Percentiles rank a stretch among this genome's conserved stretches.
Evolutionary conservation across 2,329 filamentous ascomycete genomes (phyloP).

Genomic region (Claviceps pazoutovae): DNA sequence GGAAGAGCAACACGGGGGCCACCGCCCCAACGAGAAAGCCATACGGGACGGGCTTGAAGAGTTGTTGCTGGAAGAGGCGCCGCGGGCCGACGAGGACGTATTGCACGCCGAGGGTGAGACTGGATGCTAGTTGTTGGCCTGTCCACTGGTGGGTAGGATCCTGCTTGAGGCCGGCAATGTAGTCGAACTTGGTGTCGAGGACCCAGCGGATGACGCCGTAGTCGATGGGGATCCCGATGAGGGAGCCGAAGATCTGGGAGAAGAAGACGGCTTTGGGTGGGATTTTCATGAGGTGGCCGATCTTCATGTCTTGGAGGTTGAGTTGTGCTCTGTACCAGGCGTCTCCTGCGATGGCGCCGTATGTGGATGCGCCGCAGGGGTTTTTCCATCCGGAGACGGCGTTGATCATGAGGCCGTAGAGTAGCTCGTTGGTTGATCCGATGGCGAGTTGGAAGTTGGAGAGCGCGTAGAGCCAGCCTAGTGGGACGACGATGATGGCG

Average conservation of each 20-base stretch:
- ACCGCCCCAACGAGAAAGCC: constrained; percentile 37
- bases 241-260: constrained; percentile 44
- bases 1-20: constrained; percentile 32
- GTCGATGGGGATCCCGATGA: constrained; percentile 46
- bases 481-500: constrained; percentile 39
- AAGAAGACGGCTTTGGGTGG: constrained; percentile 46
- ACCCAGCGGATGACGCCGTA: constrained; percentile 49
- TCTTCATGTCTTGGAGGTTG: constrained; percentile 48
- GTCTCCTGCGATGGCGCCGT: constrained; percentile 45
- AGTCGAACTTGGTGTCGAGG: constrained; percentile 40
- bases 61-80: constrained; percentile 32
- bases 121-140: constrained; percentile 35
- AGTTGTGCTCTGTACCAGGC: constrained; percentile 46
- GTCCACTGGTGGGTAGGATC: constrained; percentile 50
- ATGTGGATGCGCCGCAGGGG: constrained; percentile 42
- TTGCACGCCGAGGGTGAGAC: constrained; percentile 42
- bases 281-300: constrained; percentile 51
- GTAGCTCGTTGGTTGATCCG: constrained; percentile 44
- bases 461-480: constrained; percentile 45
- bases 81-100: constrained; percentile 43
- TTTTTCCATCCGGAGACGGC: constrained; percentile 36
- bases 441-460: constrained; percentile 41
- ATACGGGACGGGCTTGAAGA: constrained; percentile 35
- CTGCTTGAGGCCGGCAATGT: constrained; percentile 31
- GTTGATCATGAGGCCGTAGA: constrained; percentile 47